Evolutionary conservation across 257 asterid genomes (phyloP).

Genomic region (Coffea eugenioides): DNA sequence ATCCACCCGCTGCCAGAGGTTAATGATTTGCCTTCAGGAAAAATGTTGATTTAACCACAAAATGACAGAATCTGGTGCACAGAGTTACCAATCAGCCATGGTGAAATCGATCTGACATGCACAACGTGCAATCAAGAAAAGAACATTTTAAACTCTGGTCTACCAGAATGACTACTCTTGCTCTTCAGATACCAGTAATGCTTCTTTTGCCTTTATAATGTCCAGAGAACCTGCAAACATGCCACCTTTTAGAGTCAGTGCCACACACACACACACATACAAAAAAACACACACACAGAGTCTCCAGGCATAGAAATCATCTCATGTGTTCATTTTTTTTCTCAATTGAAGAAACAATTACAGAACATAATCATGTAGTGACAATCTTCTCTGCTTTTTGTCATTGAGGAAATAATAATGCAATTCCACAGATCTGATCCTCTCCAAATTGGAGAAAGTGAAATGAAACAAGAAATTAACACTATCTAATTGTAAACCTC

Average conservation of each 20-base stretch:
- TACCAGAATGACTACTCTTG: background rate
- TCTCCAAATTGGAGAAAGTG: background rate
- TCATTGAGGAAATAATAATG: background rate
- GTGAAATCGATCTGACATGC: background rate
- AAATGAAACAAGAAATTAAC: background rate
- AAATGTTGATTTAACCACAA: constrained; percentile 21
- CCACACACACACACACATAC: too few species aligned
- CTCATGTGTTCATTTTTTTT: background rate
- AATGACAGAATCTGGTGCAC: constrained; percentile 13
- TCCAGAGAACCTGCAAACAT: constrained; percentile 12
- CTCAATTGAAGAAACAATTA: background rate
- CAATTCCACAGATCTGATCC: background rate
- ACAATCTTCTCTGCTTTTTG: background rate
- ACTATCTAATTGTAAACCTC: background rate
- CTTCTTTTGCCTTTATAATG: constrained; percentile 7
- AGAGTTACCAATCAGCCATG: constrained; percentile 25
- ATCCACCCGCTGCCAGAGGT: constrained; percentile 36
- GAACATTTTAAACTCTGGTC: background rate
- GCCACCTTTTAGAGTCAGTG: background rate
- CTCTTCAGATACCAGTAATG: background rate
- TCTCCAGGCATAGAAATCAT: background rate
- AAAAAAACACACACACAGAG: too few species aligned
- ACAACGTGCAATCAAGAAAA: background rate
- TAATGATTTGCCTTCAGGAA: constrained; percentile 24
- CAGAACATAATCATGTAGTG: background rate